Conservation (phyloP, 192 early-diverging fungal species). For the Polychytrium aggregatum region DNA sequence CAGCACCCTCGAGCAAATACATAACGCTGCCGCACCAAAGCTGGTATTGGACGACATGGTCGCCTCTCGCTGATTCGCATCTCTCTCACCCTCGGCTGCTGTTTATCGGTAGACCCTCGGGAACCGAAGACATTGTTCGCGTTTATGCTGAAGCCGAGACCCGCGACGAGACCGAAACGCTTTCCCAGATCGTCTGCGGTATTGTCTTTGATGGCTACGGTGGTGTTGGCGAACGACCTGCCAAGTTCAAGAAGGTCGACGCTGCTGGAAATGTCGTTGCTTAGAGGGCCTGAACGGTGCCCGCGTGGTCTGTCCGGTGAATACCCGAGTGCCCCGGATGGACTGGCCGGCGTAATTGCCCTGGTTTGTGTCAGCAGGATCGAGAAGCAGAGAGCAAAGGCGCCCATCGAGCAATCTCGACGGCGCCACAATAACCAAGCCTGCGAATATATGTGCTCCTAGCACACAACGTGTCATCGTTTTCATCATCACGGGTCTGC, state of each 20-base stretch:
- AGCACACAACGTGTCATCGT: no score
- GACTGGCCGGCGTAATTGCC: no score
- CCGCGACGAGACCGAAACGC: slow-evolving; percentile 73
- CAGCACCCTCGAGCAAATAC: neutral
- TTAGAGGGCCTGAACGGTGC: no score
- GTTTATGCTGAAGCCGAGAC: slow-evolving; percentile 98
- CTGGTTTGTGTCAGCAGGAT: no score
- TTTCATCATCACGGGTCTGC: no score
- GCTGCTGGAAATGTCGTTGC: slow-evolving; percentile 2
- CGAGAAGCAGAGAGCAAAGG: no score
- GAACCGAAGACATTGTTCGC: slow-evolving; percentile 97
- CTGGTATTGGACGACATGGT: no score
- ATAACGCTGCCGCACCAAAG: neutral
- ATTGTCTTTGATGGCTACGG: slow-evolving; percentile 89
- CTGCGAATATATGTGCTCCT: no score
- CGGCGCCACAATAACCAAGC: no score
- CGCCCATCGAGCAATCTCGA: no score
- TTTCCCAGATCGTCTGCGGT: slow-evolving; percentile 78
- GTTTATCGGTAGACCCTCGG: slow-evolving; percentile 69
- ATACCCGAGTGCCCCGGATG: no score
- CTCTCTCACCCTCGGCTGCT: slow-evolving; percentile 2
- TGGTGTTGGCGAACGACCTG: slow-evolving; percentile 77
- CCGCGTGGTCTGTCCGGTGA: no score
- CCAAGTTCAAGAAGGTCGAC: slow-evolving; percentile 17
- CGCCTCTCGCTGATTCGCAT: neutral